Evolutionary conservation across 73 alveolate genomes (phyloP).

Genomic region (Tetrahymena borealis): DNA sequence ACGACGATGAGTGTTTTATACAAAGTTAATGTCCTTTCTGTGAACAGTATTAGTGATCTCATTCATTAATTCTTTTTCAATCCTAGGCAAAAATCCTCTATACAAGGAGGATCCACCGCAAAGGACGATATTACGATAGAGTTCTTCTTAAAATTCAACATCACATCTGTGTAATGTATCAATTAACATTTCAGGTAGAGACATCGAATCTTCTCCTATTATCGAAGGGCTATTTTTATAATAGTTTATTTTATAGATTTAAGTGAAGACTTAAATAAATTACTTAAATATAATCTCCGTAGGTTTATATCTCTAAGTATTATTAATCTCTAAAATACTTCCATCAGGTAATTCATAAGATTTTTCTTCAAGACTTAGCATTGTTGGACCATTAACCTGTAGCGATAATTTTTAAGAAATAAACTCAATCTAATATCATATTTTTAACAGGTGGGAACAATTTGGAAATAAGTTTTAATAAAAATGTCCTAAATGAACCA

Average conservation of each 20-base stretch:
- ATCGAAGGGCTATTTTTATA: background rate
- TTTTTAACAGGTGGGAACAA: no score
- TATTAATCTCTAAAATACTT: slow-evolving; percentile 15
- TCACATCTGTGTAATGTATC: slow-evolving; percentile 31
- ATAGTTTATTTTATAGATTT: background rate
- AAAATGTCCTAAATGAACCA: no score
- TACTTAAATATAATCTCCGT: slow-evolving; percentile 9
- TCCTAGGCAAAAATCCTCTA: slow-evolving; percentile 4
- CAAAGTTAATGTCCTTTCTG: slow-evolving; percentile 31
- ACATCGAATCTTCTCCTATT: background rate
- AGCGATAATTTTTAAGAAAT: no score
- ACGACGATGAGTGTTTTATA: slow-evolving; percentile 20
- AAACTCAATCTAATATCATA: no score
- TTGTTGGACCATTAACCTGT: background rate
- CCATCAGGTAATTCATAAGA: slow-evolving; percentile 40
- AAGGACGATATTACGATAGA: slow-evolving; percentile 17
- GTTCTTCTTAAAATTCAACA: slow-evolving; percentile 19
- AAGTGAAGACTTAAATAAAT: background rate
- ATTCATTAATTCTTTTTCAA: slow-evolving; percentile 7
- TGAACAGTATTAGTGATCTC: background rate
- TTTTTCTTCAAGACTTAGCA: slow-evolving; percentile 9
- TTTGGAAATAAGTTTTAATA: no score
- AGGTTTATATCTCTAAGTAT: slow-evolving; percentile 7
- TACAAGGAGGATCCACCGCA: slow-evolving; percentile 40
- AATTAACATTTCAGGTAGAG: slow-evolving; percentile 18